Evolutionary conservation across 192 early-diverging fungal species (phyloP), one percentile per base, ranked within the genome.

Genomic region (Coemansia sp.): DNA sequence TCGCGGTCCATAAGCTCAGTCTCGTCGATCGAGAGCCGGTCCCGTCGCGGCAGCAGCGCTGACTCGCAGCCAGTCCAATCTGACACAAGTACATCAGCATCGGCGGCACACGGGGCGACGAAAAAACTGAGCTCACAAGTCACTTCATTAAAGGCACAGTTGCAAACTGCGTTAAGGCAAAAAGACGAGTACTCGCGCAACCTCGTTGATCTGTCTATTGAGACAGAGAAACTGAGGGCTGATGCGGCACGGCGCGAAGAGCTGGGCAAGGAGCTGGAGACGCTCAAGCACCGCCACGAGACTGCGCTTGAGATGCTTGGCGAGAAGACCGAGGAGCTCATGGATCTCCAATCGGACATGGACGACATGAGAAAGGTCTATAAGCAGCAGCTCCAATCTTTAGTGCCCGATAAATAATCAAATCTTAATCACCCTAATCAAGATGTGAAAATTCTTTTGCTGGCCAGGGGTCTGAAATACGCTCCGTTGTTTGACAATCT

Each of bases 221-320:
- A 95, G 65, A 56, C 86, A 23, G 90, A 92, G 53, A 75, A 76
- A 24, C 56, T 87, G 70, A 64, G 69, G 32, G 50, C 62, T 0
- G 70, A 70, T 25, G 58, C 70, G 9, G 48, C 70, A 15, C 63
- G 50, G 63, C 73, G 32, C 17, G 38, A 17, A 21, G 39, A 47
- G 12, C 38, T 83, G 17, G 84, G 86, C 48, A 59, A 65, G 10
- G 88, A 92, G 58, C 66, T 84, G 15, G 64, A 67, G 7, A 76
- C 86, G 43, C 72, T 94, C 29, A 83, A 87, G 62, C 82, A 71
- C 60, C 76, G 85, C 60, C 85, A 82, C 53, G 64, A 58, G 24
- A 72, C 92, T 4, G 87, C 89, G n/a, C 78, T 96, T 10, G 94
- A 92, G 66, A 79, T 96, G 73, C 72, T 96, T 38, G 94, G 94